Percentiles rank a stretch among this genome's conserved stretches.
These are phyloP conservation scores for Umbellularia californica DNA, from an alignment of 164 flowering plant species.

Conservation along the genomic window DNA sequence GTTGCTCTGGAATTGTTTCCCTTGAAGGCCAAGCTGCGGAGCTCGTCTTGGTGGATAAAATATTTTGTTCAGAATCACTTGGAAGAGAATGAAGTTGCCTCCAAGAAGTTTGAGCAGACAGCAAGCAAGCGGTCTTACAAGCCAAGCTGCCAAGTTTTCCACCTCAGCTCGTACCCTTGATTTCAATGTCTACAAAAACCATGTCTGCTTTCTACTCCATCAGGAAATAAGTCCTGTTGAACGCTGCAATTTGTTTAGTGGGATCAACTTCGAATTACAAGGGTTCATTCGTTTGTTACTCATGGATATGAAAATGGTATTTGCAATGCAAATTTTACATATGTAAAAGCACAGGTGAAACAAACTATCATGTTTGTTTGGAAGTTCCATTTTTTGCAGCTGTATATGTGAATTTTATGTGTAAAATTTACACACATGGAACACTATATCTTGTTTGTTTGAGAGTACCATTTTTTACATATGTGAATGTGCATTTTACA, in stretches of 20 bases:
- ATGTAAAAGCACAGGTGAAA: no score
- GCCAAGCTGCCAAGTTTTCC: constrained; percentile 82
- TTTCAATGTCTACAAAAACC: background rate
- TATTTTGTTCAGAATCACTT: constrained; percentile 65
- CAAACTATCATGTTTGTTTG: no score
- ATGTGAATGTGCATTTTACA: no score
- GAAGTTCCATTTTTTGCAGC: no score
- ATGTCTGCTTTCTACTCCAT: background rate
- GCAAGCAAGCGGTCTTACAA: constrained; percentile 52
- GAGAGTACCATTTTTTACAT: no score
- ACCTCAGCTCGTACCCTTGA: constrained; percentile 62
- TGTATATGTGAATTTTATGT: no score
- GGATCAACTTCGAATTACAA: constrained; percentile 1
- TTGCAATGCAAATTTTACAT: no score
- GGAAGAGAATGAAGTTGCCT: constrained; percentile 65
- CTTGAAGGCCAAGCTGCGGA: constrained; percentile 75
- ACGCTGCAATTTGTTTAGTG: background rate
- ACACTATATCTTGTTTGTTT: no score
- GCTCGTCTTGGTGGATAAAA: constrained; percentile 89
- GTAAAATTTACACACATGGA: no score
- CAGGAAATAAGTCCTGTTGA: background rate
- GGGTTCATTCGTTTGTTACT: background rate
- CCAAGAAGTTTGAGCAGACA: constrained; percentile 79
- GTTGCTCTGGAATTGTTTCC: background rate
- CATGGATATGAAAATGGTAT: background rate